These are phyloP conservation scores for Pelargonium nanum DNA, from an alignment of 345 rosid genomes.

Conservation along the genomic window DNA sequence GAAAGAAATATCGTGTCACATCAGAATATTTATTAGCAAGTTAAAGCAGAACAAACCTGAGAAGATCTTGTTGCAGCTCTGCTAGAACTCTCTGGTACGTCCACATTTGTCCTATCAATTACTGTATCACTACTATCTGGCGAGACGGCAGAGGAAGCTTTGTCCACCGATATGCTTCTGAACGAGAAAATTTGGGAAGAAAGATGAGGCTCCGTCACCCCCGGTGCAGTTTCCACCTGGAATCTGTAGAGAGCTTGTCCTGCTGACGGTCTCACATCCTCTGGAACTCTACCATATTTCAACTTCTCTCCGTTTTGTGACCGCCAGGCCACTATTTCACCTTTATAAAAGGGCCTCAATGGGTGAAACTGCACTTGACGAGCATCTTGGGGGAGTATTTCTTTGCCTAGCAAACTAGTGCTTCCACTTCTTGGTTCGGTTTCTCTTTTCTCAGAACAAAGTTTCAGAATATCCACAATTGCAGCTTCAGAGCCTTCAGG, in stretches of 20 bases:
- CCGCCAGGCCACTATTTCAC: slow-evolving; percentile 90
- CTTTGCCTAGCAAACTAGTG: slow-evolving; percentile 50
- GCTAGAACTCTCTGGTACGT: slow-evolving; percentile 42
- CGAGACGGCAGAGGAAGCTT: slow-evolving; percentile 26
- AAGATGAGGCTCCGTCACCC: slow-evolving; percentile 50
- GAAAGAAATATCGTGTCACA: too few relatives aligned
- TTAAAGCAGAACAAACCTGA: slow-evolving; percentile 41
- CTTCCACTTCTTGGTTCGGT: slow-evolving; percentile 24
- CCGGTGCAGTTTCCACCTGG: slow-evolving; percentile 67
- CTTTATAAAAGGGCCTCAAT: slow-evolving; percentile 80
- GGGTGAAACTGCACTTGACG: slow-evolving; percentile 85
- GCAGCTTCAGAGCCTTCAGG: slow-evolving; percentile 73
- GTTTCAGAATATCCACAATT: slow-evolving; percentile 42
- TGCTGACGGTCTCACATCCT: slow-evolving; percentile 83
- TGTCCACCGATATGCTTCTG: slow-evolving; percentile 48
- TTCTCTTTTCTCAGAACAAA: slow-evolving; percentile 45
- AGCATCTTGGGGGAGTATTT: slow-evolving; percentile 72
- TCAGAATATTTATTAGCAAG: slow-evolving; percentile 1
- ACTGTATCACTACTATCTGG: slow-evolving; percentile 20
- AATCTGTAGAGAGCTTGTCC: slow-evolving; percentile 85
- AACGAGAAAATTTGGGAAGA: slow-evolving; percentile 94
- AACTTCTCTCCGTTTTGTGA: slow-evolving; percentile 63
- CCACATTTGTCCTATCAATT: slow-evolving; percentile 17
- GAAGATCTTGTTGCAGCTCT: slow-evolving; percentile 32
- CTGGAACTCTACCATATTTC: slow-evolving; percentile 87